Base-by-base conservation (phyloP, 257 asterid genomes). In the Ballota nigra region DNA sequence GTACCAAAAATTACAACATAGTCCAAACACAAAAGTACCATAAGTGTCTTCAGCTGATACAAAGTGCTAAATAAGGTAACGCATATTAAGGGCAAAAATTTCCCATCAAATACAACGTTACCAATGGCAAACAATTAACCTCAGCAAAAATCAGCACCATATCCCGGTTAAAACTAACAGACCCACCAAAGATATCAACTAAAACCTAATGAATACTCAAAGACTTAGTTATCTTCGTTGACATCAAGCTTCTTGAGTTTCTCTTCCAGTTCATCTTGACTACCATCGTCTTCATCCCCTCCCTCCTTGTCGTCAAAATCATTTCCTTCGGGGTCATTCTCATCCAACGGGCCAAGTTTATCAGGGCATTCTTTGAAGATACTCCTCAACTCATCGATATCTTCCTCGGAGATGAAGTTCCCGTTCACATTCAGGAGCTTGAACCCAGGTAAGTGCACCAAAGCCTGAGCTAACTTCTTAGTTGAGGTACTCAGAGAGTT, bases 391-490 rank as follows among this genome's bases (percentile, higher is more conserved):
- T 94, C 99, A 56, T 89, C 93, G 2, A 94, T 73, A 16, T 95
- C 98, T 79, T 89, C 98, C 1, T 94, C 99, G 31, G 98, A 86
- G 19, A 94, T 86, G 79, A 83, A 88, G 84, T 94, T 94, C 28
- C 90, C 95, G 15, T 91, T 78, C 5, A 94, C 74, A 34, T 86
- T 89, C 74, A 94, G 79, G n/a, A 84, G 64, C 79, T 81, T 77
- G 43, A 91, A 86, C 51, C 69, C 89, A 0, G 96, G 88, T 74
- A 88, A 84, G 45, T 69, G 75, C 78, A 88, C 78, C 80, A 94
- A 79, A 19, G 83, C 73, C 79, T 76, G 87, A 72, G 99, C 99
- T 75, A 94, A 51, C 18, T 61, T 51, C 73, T 85, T 87, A 19
- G 86, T 88, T 23, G 91, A 87, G 1, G 80, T 90, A 77, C 91